These are phyloP conservation scores for Pythium insidiosum DNA, from an alignment of 352 stramenopile genomes.

Conservation along the genomic window DNA sequence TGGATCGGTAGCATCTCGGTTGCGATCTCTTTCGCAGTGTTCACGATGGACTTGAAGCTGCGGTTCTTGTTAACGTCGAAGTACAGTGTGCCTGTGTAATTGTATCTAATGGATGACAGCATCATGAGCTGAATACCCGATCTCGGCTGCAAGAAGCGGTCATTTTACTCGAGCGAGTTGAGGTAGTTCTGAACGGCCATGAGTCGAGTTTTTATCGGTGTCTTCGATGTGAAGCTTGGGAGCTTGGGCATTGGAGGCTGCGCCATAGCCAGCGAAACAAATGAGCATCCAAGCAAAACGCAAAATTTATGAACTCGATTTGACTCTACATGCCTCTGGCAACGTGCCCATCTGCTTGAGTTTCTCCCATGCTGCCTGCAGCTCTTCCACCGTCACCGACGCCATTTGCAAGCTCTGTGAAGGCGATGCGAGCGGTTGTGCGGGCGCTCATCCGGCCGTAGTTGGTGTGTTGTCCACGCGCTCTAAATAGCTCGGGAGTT, in stretches of 20 bases:
- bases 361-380: slow-evolving; percentile 61
- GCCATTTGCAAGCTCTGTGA: slow-evolving; percentile 41
- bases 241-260: slow-evolving; percentile 55
- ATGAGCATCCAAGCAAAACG: neutral
- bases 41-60: slow-evolving; percentile 84
- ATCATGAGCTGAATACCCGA: too few species aligned
- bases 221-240: slow-evolving; percentile 43
- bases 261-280: neutral
- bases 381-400: slow-evolving; percentile 47
- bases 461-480: too few species aligned
- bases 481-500: too few species aligned
- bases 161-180: slow-evolving; percentile 60
- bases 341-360: slow-evolving; percentile 48
- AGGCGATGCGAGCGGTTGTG: too few species aligned
- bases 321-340: slow-evolving; percentile 24
- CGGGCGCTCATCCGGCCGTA: too few species aligned
- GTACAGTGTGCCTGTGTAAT: slow-evolving; percentile 83
- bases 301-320: too few species aligned
- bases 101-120: too few species aligned
- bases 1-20: slow-evolving; percentile 81
- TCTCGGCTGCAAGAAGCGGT: too few species aligned
- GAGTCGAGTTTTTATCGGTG: slow-evolving; percentile 48
- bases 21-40: slow-evolving; percentile 82
- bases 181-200: slow-evolving; percentile 58
- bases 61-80: slow-evolving; percentile 86